Evolutionary conservation across 1,284 basidiomycete genomes (phyloP).

Genomic region (Cryptococcus neoformans): DNA sequence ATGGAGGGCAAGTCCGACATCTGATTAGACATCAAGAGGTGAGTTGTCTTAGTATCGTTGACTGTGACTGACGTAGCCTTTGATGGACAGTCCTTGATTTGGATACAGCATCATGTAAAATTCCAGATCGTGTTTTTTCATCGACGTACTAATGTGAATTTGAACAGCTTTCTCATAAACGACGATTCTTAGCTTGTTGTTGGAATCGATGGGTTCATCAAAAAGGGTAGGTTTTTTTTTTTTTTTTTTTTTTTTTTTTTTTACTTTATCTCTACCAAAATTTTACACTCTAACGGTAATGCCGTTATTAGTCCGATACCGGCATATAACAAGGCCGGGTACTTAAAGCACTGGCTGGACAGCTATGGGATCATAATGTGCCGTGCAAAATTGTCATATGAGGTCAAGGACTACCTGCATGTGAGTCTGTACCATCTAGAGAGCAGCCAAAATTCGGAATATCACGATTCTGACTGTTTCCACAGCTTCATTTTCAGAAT

Average conservation of each 20-base stretch:
- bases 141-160: neutral
- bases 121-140: neutral
- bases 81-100: neutral
- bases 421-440: constrained; percentile 10
- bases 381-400: constrained; percentile 10
- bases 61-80: neutral
- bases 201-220: constrained; percentile 26
- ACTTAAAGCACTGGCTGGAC: constrained; percentile 15
- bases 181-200: constrained; percentile 17
- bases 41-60: neutral
- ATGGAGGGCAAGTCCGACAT: constrained; percentile 14
- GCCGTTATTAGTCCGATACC: constrained; percentile 10
- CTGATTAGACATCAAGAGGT: constrained; percentile 17
- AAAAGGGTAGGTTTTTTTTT: constrained; percentile 20
- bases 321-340: constrained; percentile 1
- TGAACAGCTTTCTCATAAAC: constrained; percentile 15
- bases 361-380: constrained; percentile 20
- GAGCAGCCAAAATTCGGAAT: too few species aligned
- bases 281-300: too few species aligned
- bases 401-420: constrained; percentile 10
- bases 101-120: constrained; percentile 22
- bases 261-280: too few species aligned
- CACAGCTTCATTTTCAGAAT: constrained; percentile 4
- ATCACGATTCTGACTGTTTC: neutral
- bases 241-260: too few species aligned